Percentiles rank a stretch among this genome's conserved stretches.
Evolutionary conservation across 2,329 filamentous ascomycete species (phyloP).

Genomic region (Neonectria coccinea): DNA sequence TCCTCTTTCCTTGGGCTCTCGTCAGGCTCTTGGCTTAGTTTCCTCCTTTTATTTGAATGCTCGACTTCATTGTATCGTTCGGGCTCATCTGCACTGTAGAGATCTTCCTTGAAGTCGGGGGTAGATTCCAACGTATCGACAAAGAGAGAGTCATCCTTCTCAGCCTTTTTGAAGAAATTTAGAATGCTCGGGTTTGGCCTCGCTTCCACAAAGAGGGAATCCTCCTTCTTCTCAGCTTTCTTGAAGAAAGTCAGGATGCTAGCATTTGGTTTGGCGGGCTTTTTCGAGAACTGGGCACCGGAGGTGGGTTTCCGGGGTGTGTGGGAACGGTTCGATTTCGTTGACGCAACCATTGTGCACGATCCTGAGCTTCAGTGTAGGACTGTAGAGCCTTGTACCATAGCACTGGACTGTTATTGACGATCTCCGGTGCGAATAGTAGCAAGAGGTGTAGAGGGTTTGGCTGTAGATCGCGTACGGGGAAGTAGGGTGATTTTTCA

Average conservation of each 20-base stretch:
- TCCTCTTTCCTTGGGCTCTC: constrained; percentile 9
- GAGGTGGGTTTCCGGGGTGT: constrained; percentile 49
- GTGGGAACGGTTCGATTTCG: constrained; percentile 48
- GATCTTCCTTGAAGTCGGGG: constrained; percentile 42
- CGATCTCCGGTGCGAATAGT: not conserved
- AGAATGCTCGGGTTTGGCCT: constrained; percentile 73
- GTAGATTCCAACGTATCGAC: constrained; percentile 41
- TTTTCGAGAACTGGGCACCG: constrained; percentile 46
- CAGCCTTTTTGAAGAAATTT: constrained; percentile 79
- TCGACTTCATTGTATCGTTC: constrained; percentile 51
- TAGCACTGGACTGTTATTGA: not conserved
- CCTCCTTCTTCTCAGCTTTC: constrained; percentile 71
- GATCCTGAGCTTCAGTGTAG: not conserved
- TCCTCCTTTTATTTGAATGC: constrained; percentile 47
- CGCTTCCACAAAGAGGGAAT: constrained; percentile 66
- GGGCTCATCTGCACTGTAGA: constrained; percentile 45
- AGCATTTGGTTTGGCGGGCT: constrained; percentile 62
- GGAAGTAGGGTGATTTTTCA: constrained; percentile 4
- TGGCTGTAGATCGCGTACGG: not conserved
- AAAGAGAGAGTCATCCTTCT: constrained; percentile 70
- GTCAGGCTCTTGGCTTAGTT: constrained; percentile 42
- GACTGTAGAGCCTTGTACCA: not conserved
- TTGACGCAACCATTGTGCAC: constrained; percentile 50
- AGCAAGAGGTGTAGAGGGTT: not conserved
- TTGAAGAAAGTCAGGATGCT: constrained; percentile 83